Evolutionary conservation across 2,329 filamentous ascomycete genomes (phyloP), one percentile per base, ranked within the genome.

Genomic region (Macrophomina pseudophaseolina): DNA sequence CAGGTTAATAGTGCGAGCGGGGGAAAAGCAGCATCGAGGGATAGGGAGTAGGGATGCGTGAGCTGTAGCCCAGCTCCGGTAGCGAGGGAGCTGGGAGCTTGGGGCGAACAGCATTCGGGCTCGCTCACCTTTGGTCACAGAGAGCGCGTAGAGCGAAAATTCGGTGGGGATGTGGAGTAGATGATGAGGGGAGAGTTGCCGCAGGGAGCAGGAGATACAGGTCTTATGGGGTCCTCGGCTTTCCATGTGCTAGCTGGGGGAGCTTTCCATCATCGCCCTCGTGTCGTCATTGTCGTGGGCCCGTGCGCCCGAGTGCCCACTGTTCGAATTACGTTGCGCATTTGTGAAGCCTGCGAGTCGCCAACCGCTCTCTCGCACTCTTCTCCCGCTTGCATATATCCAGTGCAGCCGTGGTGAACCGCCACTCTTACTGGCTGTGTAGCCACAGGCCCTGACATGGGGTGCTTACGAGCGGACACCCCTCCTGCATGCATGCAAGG

Each of bases 201-300:
- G 42, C 12, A 42, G 46, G 7, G 12, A 35, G 58, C 44, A 62
- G 44, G 30, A 38, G 44, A 44, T 62, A 62, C 30, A 49, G 44
- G 30, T 62, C 58, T 62, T 62, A 44, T 62, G 56, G 28, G 40
- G 42, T 60, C 16, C 56, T 48, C 40, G 56, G 56, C 56, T 59
- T 59, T 48, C 58, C 42, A 48, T 49, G 58, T 62, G 58, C 18
- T 16, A 18, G 18, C 40, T 35, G 42, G 32, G 42, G 30, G 44
- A 33, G 28, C 44, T 49, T 62, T 62, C 58, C 58, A 49, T 49
- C 58, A 62, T 62, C 44, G 58, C 58, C 23, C 33, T 23, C 60
- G 53, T 64, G 60, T 64, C 60, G 60, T 64, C 60, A 64, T 64
- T 40, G 42, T 12, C 11, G 4, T 38, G 44, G 35, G 60, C 18